These are phyloP conservation scores for Sporothrix protearum DNA, from an alignment of 2,329 filamentous ascomycete genomes.

Conservation along the genomic window DNA sequence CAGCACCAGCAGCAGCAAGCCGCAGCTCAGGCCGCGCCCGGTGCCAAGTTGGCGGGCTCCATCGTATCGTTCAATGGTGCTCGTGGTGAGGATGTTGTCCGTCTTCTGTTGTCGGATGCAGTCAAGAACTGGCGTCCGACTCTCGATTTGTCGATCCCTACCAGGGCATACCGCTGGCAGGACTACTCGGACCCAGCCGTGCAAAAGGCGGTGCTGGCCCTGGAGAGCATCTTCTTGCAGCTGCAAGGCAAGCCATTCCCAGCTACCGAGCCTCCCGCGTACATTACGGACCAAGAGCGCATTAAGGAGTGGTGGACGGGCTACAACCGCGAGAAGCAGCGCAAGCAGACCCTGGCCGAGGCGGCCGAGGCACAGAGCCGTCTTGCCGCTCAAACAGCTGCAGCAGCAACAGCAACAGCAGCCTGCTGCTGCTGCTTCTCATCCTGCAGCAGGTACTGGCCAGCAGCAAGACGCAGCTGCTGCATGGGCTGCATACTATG, in stretches of 20 bases:
- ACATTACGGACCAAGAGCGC: slow-evolving; percentile 47
- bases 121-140: slow-evolving; percentile 43
- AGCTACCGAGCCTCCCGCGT: slow-evolving; percentile 50
- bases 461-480: slow-evolving; percentile 33
- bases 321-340: slow-evolving; percentile 38
- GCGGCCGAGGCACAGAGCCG: slow-evolving; percentile 30
- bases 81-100: slow-evolving; percentile 42
- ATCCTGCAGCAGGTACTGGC: slow-evolving; percentile 26
- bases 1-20: background rate
- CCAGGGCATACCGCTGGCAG: slow-evolving; percentile 31
- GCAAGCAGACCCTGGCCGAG: slow-evolving; percentile 37
- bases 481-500: slow-evolving; percentile 42
- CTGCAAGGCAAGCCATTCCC: slow-evolving; percentile 49
- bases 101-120: slow-evolving; percentile 44
- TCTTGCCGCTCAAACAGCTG: background rate
- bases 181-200: slow-evolving; percentile 43
- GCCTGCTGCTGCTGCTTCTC: background rate
- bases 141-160: slow-evolving; percentile 39
- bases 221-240: slow-evolving; percentile 44
- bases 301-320: slow-evolving; percentile 53
- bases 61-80: slow-evolving; percentile 27
- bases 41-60: background rate
- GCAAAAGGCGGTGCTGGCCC: slow-evolving; percentile 41
- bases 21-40: background rate
- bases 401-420: slow-evolving; percentile 4